phyloP scores from a whole-genome alignment of 805 yeast species.

The Nakazawaea holstii region DNA sequence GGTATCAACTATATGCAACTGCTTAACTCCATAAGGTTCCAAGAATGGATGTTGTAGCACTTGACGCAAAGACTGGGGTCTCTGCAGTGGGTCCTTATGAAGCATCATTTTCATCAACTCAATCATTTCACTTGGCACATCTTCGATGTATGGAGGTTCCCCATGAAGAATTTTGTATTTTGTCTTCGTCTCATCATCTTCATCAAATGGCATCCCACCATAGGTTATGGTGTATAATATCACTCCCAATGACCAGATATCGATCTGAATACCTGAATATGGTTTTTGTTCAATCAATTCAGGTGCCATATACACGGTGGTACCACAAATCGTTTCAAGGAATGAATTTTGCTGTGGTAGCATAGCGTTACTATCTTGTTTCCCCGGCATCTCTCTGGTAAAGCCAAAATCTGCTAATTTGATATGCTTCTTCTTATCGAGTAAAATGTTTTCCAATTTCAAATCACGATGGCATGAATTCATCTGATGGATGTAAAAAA shows the following conservation, averaged over 20 bases:
- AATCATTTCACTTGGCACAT: conserved; percentile 43
- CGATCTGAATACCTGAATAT: conserved; percentile 77
- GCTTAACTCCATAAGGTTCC: conserved; percentile 36
- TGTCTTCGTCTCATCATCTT: conserved; percentile 65
- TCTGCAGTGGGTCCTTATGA: conserved; percentile 54
- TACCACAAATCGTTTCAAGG: conserved; percentile 86
- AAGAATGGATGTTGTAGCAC: conserved; percentile 47
- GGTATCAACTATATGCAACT: conserved; percentile 33
- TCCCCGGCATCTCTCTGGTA: conserved; percentile 59
- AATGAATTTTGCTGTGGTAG: conserved; percentile 22
- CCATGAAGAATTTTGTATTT: conserved; percentile 54
- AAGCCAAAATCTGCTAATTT: conserved; percentile 93
- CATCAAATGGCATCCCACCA: conserved; percentile 91
- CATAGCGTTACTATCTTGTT: background rate
- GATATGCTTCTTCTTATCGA: conserved; percentile 51
- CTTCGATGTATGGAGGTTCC: conserved; percentile 54
- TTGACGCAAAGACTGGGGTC: conserved; percentile 52
- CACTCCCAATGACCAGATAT: conserved; percentile 90
- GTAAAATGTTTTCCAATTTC: conserved; percentile 71
- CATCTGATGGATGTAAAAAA: conserved; percentile 69
- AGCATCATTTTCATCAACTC: conserved; percentile 50
- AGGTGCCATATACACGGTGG: conserved; percentile 96
- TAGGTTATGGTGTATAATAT: conserved; percentile 78
- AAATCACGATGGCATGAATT: conserved; percentile 83
- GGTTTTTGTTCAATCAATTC: conserved; percentile 66